Base-by-base conservation (phyloP, 2,329 filamentous ascomycete genomes). In the Pleomassaria siparia region DNA sequence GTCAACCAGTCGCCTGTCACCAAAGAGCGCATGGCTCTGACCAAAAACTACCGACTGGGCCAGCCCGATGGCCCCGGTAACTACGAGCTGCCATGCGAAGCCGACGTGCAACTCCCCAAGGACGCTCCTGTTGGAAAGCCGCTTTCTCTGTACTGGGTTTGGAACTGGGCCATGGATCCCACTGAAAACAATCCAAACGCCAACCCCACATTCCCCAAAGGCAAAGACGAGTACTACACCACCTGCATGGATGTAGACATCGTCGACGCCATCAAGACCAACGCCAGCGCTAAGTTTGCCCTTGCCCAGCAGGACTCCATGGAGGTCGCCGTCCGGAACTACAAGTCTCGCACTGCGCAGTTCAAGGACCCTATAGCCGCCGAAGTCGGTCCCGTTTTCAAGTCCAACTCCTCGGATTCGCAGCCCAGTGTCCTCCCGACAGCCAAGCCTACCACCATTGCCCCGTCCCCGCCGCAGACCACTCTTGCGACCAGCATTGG, bases 91-190 rank as follows among this genome's bases (percentile, higher is more conserved):
- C 85, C 80, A 75, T 97, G 94, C 73, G 91, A 96, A 71, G 85
- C 85, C 28, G 85, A 94, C 63, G 75, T 96, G 40, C 78, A 85
- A 62, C 75, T 99, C 12, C 94, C 94, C 0, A 64, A 76, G 4
- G 80, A 87, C 58, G 75, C 83, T 39, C 70, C 79, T n/a, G 69
- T 76, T 9, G 83, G 84, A 36, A 80, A 84, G 24, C 79, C 80
- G 22, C 89, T 91, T 68, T 92, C 90, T 2, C 73, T 96, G 43
- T 95, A 96, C 77, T 97, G 92, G 92, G 86, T 96, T 37, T 97
- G 94, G 94, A 87, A 95, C 70, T 99, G 91, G 89, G 86, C 87
- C 2, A 85, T 82, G 15, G 58, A 54, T 3, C 53, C 53, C 15
- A 64, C 71, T 74, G 60, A 60, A 6, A 12, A 12, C 32, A 48